phyloP scores from a whole-genome alignment of 192 early-diverging fungal species.

The Radiomyces spectabilis region DNA sequence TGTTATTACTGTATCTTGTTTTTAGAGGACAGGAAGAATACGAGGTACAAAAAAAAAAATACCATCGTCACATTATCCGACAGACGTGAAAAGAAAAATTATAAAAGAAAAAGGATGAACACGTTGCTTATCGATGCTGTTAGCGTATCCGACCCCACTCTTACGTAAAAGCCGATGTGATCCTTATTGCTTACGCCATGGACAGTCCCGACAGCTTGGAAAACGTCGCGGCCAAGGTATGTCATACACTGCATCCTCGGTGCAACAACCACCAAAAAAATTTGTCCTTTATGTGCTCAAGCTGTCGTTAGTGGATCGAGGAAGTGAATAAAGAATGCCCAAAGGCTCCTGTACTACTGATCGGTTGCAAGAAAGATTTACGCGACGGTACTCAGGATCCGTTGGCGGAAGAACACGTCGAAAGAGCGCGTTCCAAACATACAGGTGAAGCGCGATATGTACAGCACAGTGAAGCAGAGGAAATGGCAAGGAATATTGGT shows the following conservation, averaged over 20 bases:
- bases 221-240: constrained; percentile 60
- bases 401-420: too few species aligned
- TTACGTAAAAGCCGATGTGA: constrained; percentile 82
- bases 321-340: constrained; percentile 78
- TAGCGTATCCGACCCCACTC: constrained; percentile 75
- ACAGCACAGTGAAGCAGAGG: too few species aligned
- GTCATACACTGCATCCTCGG: not conserved
- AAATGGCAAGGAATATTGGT: constrained; percentile 69
- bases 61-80: too few species aligned
- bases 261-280: too few species aligned
- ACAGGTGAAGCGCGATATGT: too few species aligned
- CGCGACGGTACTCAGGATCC: constrained; percentile 63
- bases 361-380: constrained; percentile 82
- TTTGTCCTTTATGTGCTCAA: not conserved
- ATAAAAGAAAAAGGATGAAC: not conserved
- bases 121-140: not conserved
- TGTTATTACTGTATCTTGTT: too few species aligned
- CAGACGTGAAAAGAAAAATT: not conserved
- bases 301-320: constrained; percentile 62
- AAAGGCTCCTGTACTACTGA: constrained; percentile 70
- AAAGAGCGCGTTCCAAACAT: too few species aligned
- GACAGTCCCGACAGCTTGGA: constrained; percentile 72
- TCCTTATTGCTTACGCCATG: constrained; percentile 86
- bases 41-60: not conserved
- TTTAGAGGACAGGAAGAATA: constrained; percentile 14